Evolutionary conservation across 495 filamentous ascomycete species (phyloP).

Genomic region (Tuber magnatum): DNA sequence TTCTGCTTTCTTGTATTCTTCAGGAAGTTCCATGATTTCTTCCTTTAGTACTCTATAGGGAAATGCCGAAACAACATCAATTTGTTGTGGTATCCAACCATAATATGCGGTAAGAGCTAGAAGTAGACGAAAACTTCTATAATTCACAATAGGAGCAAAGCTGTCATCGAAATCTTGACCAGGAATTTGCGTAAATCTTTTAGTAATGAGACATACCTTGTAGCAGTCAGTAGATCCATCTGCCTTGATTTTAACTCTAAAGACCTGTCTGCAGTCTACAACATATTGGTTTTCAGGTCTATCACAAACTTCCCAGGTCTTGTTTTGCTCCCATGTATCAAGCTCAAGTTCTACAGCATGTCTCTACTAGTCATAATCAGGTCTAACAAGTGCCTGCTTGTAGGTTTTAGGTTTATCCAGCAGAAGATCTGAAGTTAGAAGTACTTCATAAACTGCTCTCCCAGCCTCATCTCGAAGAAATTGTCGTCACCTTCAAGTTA

Average conservation of each 20-base stretch:
- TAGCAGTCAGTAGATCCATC: constrained; percentile 17
- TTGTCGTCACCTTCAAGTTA: no score
- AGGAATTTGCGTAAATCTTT: constrained; percentile 33
- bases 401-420: background rate
- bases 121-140: constrained; percentile 14
- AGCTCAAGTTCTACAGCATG: constrained; percentile 6
- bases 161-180: constrained; percentile 39
- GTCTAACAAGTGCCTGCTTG: background rate
- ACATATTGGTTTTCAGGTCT: constrained; percentile 11
- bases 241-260: constrained; percentile 23
- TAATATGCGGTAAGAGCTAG: constrained; percentile 13
- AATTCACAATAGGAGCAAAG: constrained; percentile 28
- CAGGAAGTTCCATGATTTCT: constrained; percentile 23
- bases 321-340: background rate
- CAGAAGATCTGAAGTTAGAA: background rate
- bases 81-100: constrained; percentile 16
- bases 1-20: constrained; percentile 9
- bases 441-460: background rate
- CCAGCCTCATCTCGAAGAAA: no score
- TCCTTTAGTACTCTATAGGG: constrained; percentile 16
- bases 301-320: background rate
- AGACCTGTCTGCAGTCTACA: constrained; percentile 34
- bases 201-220: constrained; percentile 38
- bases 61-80: constrained; percentile 26
- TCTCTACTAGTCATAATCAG: constrained; percentile 5